Conservation (phyloP, 2,329 filamentous ascomycete genomes). For the Phaeosphaeria sp. region DNA sequence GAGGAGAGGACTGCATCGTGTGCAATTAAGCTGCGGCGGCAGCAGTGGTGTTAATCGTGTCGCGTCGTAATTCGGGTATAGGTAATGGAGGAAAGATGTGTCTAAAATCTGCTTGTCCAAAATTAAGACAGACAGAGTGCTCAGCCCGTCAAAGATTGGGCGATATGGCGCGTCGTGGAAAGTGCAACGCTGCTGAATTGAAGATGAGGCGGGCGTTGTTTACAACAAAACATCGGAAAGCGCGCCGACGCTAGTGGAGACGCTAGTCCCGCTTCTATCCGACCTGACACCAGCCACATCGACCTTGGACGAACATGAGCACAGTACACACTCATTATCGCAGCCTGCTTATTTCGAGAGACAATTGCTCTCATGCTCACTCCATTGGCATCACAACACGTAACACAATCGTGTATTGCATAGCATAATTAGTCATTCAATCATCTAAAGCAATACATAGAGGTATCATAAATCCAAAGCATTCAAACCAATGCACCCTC, state of each 20-base stretch:
- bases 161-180: conserved; percentile 29
- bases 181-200: conserved; percentile 37
- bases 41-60: conserved; percentile 26
- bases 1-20: conserved; percentile 47
- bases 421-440: conserved; percentile 6
- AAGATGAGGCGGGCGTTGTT: conserved; percentile 27
- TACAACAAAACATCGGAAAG: conserved; percentile 26
- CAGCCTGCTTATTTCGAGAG: no score
- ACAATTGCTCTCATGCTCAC: neutral
- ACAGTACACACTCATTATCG: no score
- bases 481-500: neutral
- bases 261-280: conserved; percentile 2
- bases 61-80: conserved; percentile 38
- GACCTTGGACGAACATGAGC: no score
- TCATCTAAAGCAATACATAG: neutral
- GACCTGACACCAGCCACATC: neutral
- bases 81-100: conserved; percentile 39
- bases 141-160: conserved; percentile 26
- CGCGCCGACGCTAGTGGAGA: conserved; percentile 17
- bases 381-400: neutral
- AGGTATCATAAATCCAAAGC: conserved; percentile 15
- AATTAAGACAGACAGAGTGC: conserved; percentile 22
- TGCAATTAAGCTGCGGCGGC: neutral
- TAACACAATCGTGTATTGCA: neutral
- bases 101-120: conserved; percentile 22